These are phyloP conservation scores for Chaetomiaceae sp. DNA, from an alignment of 2,329 filamentous ascomycete species.

Conservation along the genomic window DNA sequence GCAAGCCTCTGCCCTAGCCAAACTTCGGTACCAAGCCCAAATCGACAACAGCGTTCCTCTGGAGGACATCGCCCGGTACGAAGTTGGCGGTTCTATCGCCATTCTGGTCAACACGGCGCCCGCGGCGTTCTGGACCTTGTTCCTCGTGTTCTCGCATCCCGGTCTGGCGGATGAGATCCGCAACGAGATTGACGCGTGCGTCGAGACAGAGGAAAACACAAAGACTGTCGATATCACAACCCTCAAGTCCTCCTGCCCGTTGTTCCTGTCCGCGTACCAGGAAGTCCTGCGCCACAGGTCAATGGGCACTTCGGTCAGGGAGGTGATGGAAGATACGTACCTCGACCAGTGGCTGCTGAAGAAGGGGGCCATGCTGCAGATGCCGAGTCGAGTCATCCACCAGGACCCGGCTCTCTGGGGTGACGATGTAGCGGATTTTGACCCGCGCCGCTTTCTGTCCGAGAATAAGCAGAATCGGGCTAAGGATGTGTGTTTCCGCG, in stretches of 20 bases:
- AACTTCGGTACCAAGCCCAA: neutral
- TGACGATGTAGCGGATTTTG: neutral
- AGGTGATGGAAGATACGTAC: neutral
- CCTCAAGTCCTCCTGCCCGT: neutral
- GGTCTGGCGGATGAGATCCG: neutral
- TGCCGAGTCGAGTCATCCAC: neutral
- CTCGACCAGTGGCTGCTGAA: neutral
- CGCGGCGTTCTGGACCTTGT: neutral
- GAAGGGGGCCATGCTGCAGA: neutral
- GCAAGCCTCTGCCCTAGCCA: neutral
- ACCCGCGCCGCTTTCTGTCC: slow-evolving; percentile 25
- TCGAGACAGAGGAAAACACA: neutral
- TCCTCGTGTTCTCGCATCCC: neutral
- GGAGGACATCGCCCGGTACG: neutral
- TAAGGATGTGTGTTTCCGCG: slow-evolving; percentile 19
- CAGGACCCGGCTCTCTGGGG: neutral
- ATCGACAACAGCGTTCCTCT: neutral
- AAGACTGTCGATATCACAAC: neutral
- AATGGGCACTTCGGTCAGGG: neutral
- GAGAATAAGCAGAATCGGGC: slow-evolving; percentile 25
- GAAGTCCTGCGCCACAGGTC: neutral
- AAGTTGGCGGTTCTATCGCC: neutral
- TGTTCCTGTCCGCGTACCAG: neutral
- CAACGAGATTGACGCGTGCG: neutral
- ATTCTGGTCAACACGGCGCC: neutral